Evolutionary conservation across 768 basidiomycete genomes (phyloP).

Genomic region (Amylocystis lapponica): DNA sequence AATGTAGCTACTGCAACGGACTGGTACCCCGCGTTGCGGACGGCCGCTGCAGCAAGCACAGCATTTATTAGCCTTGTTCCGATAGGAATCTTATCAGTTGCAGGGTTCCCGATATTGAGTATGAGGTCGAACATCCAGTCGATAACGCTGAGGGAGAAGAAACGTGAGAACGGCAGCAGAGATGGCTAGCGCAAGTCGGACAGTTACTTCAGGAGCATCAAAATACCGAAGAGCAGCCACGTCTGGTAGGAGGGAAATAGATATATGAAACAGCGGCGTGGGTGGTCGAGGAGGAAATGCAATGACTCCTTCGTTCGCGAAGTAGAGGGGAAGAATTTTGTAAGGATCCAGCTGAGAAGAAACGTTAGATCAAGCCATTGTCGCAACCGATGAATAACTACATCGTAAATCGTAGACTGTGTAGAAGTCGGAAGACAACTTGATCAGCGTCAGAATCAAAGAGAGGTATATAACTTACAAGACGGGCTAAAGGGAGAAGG

Average conservation of each 20-base stretch:
- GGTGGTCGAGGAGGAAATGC: slow-evolving; percentile 90
- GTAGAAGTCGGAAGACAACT: slow-evolving; percentile 3
- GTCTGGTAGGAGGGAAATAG: slow-evolving; percentile 91
- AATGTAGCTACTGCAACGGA: slow-evolving; percentile 61
- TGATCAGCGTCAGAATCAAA: background rate
- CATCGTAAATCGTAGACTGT: slow-evolving; percentile 78
- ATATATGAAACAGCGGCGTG: slow-evolving; percentile 85
- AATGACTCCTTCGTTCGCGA: slow-evolving; percentile 72
- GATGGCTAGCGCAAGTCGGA: background rate
- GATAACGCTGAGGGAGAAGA: background rate
- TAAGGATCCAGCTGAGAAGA: slow-evolving; percentile 59
- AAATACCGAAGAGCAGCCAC: slow-evolving; percentile 73
- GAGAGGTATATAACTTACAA: slow-evolving; percentile 49
- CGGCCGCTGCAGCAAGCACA: slow-evolving; percentile 69
- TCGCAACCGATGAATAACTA: slow-evolving; percentile 35
- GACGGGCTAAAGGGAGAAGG: slow-evolving; percentile 49
- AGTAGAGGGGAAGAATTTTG: slow-evolving; percentile 48
- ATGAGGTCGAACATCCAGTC: slow-evolving; percentile 85
- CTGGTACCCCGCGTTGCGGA: slow-evolving; percentile 82
- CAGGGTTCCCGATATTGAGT: slow-evolving; percentile 75
- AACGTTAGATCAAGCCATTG: slow-evolving; percentile 8
- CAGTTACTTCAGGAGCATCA: slow-evolving; percentile 63
- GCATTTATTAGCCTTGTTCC: slow-evolving; percentile 67
- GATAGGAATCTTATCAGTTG: slow-evolving; percentile 60
- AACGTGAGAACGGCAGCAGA: background rate